Percentiles rank a stretch among this genome's conserved stretches.
These are phyloP conservation scores for Geotrichum europaeum DNA, from an alignment of 1,139 yeast species.

Conservation along the genomic window DNA sequence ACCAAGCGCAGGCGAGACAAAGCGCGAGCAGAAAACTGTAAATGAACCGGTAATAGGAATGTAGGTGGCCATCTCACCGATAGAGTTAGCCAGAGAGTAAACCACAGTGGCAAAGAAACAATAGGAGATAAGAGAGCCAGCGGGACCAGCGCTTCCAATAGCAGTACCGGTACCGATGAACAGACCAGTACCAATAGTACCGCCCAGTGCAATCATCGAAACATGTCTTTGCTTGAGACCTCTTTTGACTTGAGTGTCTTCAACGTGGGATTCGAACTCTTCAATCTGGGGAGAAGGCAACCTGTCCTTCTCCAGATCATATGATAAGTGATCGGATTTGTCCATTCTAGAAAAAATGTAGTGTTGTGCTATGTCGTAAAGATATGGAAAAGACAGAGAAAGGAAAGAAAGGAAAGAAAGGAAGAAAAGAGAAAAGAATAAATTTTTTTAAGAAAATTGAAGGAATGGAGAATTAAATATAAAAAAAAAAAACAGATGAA, in stretches of 20 bases:
- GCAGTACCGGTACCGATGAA: constrained; percentile 51
- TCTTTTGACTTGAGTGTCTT: constrained; percentile 11
- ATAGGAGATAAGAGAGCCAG: constrained; percentile 46
- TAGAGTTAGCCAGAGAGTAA: constrained; percentile 49
- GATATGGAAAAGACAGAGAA: not conserved
- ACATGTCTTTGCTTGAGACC: constrained; percentile 38
- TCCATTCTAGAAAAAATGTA: not conserved
- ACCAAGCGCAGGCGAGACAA: constrained; percentile 57
- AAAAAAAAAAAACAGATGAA: not conserved
- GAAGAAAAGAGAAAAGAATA: not conserved
- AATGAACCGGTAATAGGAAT: constrained; percentile 60
- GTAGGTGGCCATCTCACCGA: constrained; percentile 61
- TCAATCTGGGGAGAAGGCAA: not conserved
- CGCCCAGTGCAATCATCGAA: constrained; percentile 39
- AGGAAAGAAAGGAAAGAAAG: not conserved
- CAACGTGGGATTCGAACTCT: not conserved
- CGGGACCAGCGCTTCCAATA: constrained; percentile 51
- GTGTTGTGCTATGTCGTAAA: not conserved
- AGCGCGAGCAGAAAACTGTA: constrained; percentile 53
- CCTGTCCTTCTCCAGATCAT: constrained; percentile 4
- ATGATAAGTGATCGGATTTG: not conserved
- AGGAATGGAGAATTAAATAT: not conserved
- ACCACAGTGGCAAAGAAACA: constrained; percentile 46
- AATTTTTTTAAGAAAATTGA: not conserved
- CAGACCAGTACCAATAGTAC: constrained; percentile 51